phyloP scores from a whole-genome alignment of 176 grass and related monocot species.

The Oropetium thomaeum region DNA sequence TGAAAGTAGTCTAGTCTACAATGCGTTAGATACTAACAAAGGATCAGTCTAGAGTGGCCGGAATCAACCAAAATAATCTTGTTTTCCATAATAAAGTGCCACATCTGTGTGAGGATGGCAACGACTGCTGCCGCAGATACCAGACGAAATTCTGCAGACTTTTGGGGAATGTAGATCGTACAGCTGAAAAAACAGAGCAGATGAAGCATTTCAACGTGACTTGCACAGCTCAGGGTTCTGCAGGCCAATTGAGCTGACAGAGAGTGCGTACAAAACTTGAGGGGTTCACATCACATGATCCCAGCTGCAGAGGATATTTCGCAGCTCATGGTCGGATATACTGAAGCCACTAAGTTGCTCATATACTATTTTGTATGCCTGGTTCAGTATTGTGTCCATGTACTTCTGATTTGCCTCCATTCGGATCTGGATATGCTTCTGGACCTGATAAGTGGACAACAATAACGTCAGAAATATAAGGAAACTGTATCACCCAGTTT shows the following conservation, averaged over 20 bases:
- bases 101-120: not conserved
- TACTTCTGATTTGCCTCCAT: conserved; percentile 71
- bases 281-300: conserved; percentile 36
- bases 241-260: conserved; percentile 52
- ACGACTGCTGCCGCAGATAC: not conserved
- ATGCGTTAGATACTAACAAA: conserved; percentile 24
- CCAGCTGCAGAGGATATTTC: conserved; percentile 32
- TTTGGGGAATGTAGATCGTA: not conserved
- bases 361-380: conserved; percentile 68
- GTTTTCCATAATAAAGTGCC: not conserved
- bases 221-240: conserved; percentile 48
- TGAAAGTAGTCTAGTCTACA: not conserved
- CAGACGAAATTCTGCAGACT: not conserved
- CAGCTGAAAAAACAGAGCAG: not conserved
- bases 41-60: not conserved
- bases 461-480: not conserved
- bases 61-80: not conserved
- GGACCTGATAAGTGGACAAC: conserved; percentile 42
- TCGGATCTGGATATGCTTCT: conserved; percentile 80
- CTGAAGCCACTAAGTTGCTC: conserved; percentile 63
- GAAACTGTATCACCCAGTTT: not conserved
- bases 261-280: conserved; percentile 52
- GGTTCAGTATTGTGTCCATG: conserved; percentile 63
- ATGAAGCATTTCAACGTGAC: conserved; percentile 26
- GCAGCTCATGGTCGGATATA: conserved; percentile 36